These are phyloP conservation scores for Ceratocystis lukuohia DNA, from an alignment of 2,329 filamentous ascomycete species.

Conservation along the genomic window DNA sequence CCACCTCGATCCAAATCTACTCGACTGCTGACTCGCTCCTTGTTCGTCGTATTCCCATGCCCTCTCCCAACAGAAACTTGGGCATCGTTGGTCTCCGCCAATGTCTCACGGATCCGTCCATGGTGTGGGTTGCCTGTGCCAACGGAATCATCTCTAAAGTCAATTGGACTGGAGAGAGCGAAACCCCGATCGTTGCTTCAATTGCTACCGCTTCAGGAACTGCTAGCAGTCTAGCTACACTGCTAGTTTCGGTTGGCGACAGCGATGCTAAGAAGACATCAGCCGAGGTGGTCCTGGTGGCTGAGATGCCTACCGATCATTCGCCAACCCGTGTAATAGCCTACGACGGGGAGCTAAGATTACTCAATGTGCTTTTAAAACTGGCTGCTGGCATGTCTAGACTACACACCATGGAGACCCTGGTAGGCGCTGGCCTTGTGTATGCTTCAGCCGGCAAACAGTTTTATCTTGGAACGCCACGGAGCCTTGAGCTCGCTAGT, in stretches of 20 bases:
- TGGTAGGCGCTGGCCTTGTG: slow-evolving; percentile 10
- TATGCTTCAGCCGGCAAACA: slow-evolving; percentile 26
- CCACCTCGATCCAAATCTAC: slow-evolving; percentile 66
- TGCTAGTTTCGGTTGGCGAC: slow-evolving; percentile 27
- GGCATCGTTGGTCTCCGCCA: slow-evolving; percentile 32
- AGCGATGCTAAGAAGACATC: slow-evolving; percentile 21
- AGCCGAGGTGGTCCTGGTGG: slow-evolving; percentile 36
- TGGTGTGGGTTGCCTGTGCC: slow-evolving; percentile 47
- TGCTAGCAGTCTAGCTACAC: slow-evolving; percentile 34
- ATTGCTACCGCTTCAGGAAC: slow-evolving; percentile 28
- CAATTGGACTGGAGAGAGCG: slow-evolving; percentile 37
- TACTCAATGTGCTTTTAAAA: slow-evolving; percentile 16
- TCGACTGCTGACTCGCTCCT: slow-evolving; percentile 69
- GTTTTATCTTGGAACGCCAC: slow-evolving; percentile 27
- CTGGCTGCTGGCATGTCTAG: slow-evolving; percentile 10
- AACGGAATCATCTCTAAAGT: slow-evolving; percentile 44
- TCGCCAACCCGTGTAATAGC: slow-evolving; percentile 15
- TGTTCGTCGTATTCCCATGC: slow-evolving; percentile 53
- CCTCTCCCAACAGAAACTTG: slow-evolving; percentile 22
- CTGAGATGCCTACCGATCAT: slow-evolving; percentile 25
- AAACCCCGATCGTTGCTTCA: slow-evolving; percentile 20
- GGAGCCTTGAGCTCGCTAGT: slow-evolving; percentile 21
- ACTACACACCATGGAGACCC: slow-evolving; percentile 15
- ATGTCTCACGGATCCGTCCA: slow-evolving; percentile 30
- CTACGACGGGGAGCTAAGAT: slow-evolving; percentile 13